phyloP scores from a whole-genome alignment of 1,284 basidiomycete genomes.

The Cutaneotrichosporon cavernicola region DNA sequence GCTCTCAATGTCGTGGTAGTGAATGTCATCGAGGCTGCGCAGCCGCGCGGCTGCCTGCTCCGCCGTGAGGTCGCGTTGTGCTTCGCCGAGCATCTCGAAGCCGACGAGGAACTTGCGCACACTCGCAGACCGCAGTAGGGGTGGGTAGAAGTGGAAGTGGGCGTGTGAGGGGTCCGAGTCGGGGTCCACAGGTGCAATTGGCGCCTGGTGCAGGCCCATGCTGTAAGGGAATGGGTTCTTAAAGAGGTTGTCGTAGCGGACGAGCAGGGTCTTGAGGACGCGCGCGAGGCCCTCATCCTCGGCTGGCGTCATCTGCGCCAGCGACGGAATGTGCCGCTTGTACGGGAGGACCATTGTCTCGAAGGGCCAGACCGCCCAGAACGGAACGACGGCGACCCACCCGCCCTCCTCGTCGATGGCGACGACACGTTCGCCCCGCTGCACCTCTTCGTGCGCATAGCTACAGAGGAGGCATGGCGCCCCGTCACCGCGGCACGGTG shows the following conservation, averaged over 20 bases:
- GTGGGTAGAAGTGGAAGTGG: constrained; percentile 87
- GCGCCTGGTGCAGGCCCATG: constrained; percentile 87
- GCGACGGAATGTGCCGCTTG: constrained; percentile 70
- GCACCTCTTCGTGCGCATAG: constrained; percentile 73
- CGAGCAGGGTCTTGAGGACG: constrained; percentile 67
- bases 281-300: constrained; percentile 68
- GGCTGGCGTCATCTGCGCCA: constrained; percentile 61
- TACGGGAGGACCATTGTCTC: constrained; percentile 82
- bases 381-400: constrained; percentile 86
- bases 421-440: constrained; percentile 65
- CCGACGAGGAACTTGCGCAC: constrained; percentile 91
- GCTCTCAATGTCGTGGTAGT: constrained; percentile 56
- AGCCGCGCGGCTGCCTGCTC: constrained; percentile 80
- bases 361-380: constrained; percentile 97
- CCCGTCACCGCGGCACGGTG: constrained; percentile 59
- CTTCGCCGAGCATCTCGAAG: constrained; percentile 90
- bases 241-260: constrained; percentile 82
- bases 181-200: constrained; percentile 56
- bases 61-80: constrained; percentile 85
- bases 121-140: constrained; percentile 74
- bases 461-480: constrained; percentile 77
- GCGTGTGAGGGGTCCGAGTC: constrained; percentile 64
- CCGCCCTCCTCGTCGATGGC: constrained; percentile 58
- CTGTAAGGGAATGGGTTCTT: constrained; percentile 87
- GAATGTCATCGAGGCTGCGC: constrained; percentile 58